Percentiles rank a stretch among this genome's conserved stretches.
Evolutionary conservation across 2,329 filamentous ascomycete genomes (phyloP).

Genomic region (Sclerotinia sclerotiorum): DNA sequence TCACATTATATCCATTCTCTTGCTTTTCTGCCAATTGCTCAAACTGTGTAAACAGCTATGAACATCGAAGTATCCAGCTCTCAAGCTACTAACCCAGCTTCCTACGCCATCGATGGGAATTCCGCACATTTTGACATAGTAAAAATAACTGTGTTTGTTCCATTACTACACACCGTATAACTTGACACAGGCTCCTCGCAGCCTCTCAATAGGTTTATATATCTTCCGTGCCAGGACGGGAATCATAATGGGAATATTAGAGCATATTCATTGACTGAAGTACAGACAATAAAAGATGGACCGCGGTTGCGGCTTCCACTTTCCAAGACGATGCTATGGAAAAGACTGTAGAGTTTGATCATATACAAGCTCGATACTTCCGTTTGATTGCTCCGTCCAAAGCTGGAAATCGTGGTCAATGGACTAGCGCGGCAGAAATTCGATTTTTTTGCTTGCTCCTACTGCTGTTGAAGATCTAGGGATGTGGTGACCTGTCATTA

Average conservation of each 20-base stretch:
- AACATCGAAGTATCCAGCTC: background rate
- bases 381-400: constrained; percentile 27
- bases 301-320: constrained; percentile 36
- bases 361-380: constrained; percentile 25
- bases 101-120: constrained; percentile 40
- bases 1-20: background rate
- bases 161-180: constrained; percentile 39
- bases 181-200: constrained; percentile 41
- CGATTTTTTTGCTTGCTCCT: constrained; percentile 5
- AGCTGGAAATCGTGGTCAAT: constrained; percentile 29
- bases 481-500: constrained; percentile 30
- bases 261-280: constrained; percentile 37
- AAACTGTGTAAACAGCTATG: background rate
- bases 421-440: constrained; percentile 28
- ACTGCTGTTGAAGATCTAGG: constrained; percentile 17
- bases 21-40: background rate
- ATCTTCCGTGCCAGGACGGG: constrained; percentile 41
- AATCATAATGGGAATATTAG: constrained; percentile 43
- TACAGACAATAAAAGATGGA: constrained; percentile 38
- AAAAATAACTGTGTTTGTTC: constrained; percentile 32
- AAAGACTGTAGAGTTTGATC: constrained; percentile 23
- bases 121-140: constrained; percentile 41
- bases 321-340: constrained; percentile 25
- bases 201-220: constrained; percentile 40
- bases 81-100: background rate